Evolutionary conservation across 345 rosid genomes (phyloP).

Genomic region (Odontarrhena argentea): DNA sequence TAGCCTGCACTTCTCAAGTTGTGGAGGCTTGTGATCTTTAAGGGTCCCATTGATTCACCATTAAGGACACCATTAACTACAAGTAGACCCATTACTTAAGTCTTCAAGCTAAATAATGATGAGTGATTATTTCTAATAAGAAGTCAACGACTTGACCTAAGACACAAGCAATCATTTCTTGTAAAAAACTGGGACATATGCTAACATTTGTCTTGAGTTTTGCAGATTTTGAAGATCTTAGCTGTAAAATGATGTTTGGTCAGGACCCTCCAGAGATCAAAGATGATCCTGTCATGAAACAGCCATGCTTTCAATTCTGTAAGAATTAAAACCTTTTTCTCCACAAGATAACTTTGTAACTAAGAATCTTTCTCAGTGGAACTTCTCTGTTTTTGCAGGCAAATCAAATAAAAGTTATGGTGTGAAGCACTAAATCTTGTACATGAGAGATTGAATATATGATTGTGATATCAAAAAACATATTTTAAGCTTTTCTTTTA

Average conservation of each 20-base stretch:
- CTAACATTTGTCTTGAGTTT: slow-evolving; percentile 26
- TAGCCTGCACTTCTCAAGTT: slow-evolving; percentile 55
- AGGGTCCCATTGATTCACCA: slow-evolving; percentile 64
- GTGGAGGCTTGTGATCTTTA: slow-evolving; percentile 58
- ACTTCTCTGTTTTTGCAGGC: slow-evolving; percentile 52
- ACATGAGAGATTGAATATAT: slow-evolving; percentile 8
- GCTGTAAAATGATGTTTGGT: slow-evolving; percentile 93
- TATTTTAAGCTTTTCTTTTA: slow-evolving; percentile 9
- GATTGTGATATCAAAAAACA: slow-evolving; percentile 17
- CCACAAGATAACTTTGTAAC: slow-evolving; percentile 18
- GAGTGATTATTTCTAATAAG: slow-evolving; percentile 24
- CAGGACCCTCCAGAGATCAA: slow-evolving; percentile 65
- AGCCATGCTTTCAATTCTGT: slow-evolving; percentile 87
- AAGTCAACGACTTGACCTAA: slow-evolving; percentile 28
- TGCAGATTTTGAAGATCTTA: slow-evolving; percentile 94
- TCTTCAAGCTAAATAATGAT: slow-evolving; percentile 38
- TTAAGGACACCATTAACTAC: slow-evolving; percentile 57
- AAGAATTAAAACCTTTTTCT: slow-evolving; percentile 35
- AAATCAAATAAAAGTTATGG: slow-evolving; percentile 61
- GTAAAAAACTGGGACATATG: not conserved
- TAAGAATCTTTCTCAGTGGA: not conserved
- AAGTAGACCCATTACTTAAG: slow-evolving; percentile 47
- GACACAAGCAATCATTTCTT: slow-evolving; percentile 30
- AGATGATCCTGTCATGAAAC: slow-evolving; percentile 81
- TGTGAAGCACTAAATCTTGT: slow-evolving; percentile 46